phyloP scores from a whole-genome alignment of 306 rosid genomes.

The Lithocarpus polystachyus region DNA sequence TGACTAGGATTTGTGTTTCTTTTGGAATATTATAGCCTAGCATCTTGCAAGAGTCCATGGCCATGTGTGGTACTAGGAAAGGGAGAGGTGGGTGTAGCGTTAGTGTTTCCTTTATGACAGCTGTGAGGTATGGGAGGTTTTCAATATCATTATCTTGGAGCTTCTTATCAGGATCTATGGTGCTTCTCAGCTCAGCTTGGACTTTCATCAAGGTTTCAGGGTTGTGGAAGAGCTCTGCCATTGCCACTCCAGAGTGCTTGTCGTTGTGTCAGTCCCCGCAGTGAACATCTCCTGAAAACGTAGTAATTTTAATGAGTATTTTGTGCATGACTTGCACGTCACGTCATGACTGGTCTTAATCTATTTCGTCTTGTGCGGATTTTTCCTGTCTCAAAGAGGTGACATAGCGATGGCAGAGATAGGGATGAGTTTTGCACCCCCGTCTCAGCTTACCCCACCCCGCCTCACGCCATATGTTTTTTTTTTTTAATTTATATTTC shows the following conservation, averaged over 20 bases:
- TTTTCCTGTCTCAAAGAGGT: too few species aligned
- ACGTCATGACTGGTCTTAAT: too few species aligned
- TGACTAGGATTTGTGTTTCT: conserved; percentile 69
- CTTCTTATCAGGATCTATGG: conserved; percentile 31
- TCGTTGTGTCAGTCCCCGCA: conserved; percentile 88
- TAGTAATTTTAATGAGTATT: not conserved
- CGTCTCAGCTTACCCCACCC: too few species aligned
- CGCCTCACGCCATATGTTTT: too few species aligned
- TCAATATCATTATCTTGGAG: conserved; percentile 65
- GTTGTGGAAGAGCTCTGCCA: conserved; percentile 78
- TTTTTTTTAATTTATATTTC: too few species aligned
- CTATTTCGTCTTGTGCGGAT: too few species aligned
- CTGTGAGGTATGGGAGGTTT: conserved; percentile 65
- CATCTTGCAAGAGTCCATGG: conserved; percentile 55
- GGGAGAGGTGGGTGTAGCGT: conserved; percentile 98
- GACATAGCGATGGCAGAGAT: too few species aligned
- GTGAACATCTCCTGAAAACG: conserved; percentile 72
- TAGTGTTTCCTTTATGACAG: conserved; percentile 80
- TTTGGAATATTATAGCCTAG: conserved; percentile 63
- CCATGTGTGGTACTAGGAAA: conserved; percentile 85
- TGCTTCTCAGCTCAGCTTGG: conserved; percentile 58
- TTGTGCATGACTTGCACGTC: too few species aligned
- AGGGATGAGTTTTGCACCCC: too few species aligned
- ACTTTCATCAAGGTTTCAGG: conserved; percentile 55
- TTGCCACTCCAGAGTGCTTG: conserved; percentile 84